Conservation (phyloP, 805 yeast species). For the Ogataea ganodermae region DNA sequence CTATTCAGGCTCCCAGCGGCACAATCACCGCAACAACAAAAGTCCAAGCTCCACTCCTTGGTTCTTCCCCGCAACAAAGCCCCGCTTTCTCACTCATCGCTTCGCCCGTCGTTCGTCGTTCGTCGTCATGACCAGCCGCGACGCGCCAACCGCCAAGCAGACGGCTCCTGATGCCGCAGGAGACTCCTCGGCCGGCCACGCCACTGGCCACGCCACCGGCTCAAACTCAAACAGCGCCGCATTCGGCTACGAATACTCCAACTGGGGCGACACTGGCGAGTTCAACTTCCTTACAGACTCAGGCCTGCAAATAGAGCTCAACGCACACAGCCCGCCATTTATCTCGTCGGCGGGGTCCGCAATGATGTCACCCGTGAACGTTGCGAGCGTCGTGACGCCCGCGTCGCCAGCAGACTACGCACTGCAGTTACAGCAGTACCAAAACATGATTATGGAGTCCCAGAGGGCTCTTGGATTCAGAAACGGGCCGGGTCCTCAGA, state of each 20-base stretch:
- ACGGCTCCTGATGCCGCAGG: not conserved
- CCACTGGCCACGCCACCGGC: not conserved
- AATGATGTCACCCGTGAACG: conserved; percentile 30
- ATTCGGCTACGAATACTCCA: conserved; percentile 30
- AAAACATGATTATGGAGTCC: conserved; percentile 34
- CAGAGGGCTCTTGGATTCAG: conserved; percentile 15
- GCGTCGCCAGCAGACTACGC: conserved; percentile 36
- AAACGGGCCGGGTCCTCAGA: not conserved
- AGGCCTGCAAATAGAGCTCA: conserved; percentile 20
- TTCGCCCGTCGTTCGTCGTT: not conserved
- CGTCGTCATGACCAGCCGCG: not conserved
- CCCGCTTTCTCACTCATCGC: not conserved
- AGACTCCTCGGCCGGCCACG: not conserved
- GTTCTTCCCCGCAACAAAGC: too few relatives aligned
- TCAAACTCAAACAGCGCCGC: conserved; percentile 8
- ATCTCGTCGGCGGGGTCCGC: conserved; percentile 20
- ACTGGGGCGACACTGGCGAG: conserved; percentile 35
- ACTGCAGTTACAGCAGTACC: conserved; percentile 37
- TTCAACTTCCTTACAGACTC: conserved; percentile 29
- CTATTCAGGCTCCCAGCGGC: too few relatives aligned
- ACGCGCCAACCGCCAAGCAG: not conserved
- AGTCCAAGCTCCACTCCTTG: too few relatives aligned
- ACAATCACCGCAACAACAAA: too few relatives aligned
- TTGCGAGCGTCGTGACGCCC: conserved; percentile 22
- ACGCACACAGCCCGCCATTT: conserved; percentile 19